Percentiles rank a stretch among this genome's conserved stretches.
Conservation (phyloP, 768 basidiomycete genomes). For the Termitomyces sp. region DNA sequence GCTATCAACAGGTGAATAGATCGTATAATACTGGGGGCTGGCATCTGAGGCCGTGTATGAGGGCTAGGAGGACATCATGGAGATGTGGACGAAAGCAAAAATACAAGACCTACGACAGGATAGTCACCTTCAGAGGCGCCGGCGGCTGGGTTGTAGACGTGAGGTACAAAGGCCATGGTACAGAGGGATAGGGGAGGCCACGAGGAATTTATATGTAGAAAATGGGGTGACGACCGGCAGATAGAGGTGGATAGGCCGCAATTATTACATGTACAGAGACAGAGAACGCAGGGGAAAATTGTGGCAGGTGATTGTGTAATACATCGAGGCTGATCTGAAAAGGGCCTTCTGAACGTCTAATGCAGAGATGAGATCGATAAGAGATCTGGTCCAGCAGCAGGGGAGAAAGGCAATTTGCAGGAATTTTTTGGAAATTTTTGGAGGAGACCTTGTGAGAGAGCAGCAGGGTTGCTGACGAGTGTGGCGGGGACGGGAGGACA, state of each 20-base stretch:
- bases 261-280: constrained; percentile 16
- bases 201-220: neutral
- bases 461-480: neutral
- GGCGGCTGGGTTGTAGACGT: neutral
- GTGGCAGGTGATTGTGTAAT: constrained; percentile 13
- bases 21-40: neutral
- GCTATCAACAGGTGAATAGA: neutral
- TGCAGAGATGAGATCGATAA: constrained; percentile 19
- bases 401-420: neutral
- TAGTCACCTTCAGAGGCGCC: neutral
- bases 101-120: neutral
- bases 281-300: constrained; percentile 10
- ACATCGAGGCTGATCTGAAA: constrained; percentile 6
- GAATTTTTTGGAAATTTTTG: neutral
- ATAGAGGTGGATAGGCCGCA: neutral
- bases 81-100: neutral
- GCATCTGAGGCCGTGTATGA: neutral
- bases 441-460: neutral
- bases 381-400: constrained; percentile 2
- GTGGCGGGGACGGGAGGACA: neutral
- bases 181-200: neutral
- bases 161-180: constrained; percentile 1
- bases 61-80: neutral
- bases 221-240: neutral
- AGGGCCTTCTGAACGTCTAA: constrained; percentile 4